Conservation (phyloP, 2,329 filamentous ascomycete genomes). For the Colletotrichum trifolii region DNA sequence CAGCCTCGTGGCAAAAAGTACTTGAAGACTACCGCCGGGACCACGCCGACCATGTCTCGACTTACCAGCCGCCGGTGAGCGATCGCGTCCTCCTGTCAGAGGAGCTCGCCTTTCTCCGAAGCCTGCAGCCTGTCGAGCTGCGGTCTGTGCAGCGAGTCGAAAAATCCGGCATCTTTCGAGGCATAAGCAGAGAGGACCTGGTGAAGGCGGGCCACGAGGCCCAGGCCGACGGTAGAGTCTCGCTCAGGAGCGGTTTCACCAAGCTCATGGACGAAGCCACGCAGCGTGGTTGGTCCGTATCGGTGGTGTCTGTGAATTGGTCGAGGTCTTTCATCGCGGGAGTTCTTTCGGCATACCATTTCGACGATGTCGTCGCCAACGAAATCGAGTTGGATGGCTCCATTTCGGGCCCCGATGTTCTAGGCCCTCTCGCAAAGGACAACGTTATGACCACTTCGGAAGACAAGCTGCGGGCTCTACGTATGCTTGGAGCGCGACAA, state of each 20-base stretch:
- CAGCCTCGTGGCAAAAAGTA: conserved; percentile 55
- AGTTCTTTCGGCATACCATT: conserved; percentile 47
- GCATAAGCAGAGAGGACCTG: conserved; percentile 48
- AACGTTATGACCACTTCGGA: conserved; percentile 50
- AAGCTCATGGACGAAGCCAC: conserved; percentile 44
- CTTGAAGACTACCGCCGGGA: conserved; percentile 59
- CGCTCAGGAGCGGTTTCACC: conserved; percentile 53
- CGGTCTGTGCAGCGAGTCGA: conserved; percentile 58
- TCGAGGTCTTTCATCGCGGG: conserved; percentile 59
- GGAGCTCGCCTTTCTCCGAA: conserved; percentile 57
- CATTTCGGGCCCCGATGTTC: conserved; percentile 53
- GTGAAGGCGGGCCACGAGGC: conserved; percentile 51
- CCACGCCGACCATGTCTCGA: conserved; percentile 48
- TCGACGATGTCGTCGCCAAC: conserved; percentile 56
- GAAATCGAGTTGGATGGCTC: conserved; percentile 50
- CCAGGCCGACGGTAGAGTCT: conserved; percentile 46
- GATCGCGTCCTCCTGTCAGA: conserved; percentile 48
- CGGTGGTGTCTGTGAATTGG: conserved; percentile 65
- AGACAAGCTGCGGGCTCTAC: conserved; percentile 59
- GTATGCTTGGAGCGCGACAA: conserved; percentile 42
- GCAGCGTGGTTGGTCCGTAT: conserved; percentile 50
- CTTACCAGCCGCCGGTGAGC: conserved; percentile 46
- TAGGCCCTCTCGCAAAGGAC: conserved; percentile 42
- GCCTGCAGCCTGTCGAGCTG: conserved; percentile 56
- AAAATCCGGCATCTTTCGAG: conserved; percentile 56